Percentiles rank a stretch among this genome's conserved stretches.
Conservation (phyloP, 2,329 filamentous ascomycete genomes). For the Tolypocladium ophioglossoides region DNA sequence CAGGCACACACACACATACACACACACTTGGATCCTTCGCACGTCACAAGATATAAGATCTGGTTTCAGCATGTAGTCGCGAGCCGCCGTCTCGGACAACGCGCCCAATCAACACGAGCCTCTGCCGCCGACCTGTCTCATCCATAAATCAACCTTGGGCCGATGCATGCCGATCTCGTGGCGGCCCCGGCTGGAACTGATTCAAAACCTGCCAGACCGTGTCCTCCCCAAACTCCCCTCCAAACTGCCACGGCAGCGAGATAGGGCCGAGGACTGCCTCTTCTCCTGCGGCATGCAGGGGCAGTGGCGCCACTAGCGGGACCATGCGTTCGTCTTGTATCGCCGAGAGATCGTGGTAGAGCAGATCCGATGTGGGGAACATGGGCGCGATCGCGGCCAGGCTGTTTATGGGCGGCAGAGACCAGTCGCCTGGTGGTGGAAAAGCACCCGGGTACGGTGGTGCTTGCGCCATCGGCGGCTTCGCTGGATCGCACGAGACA, state of each 20-base stretch:
- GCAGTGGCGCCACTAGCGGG: background rate
- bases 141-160: background rate
- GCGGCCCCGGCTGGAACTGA: conserved; percentile 25
- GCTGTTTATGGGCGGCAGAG: conserved; percentile 33
- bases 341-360: conserved; percentile 45
- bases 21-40: no score
- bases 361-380: conserved; percentile 45
- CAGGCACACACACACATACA: no score
- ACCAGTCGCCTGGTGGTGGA: conserved; percentile 20
- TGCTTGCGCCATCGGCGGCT: background rate
- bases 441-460: background rate
- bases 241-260: conserved; percentile 35
- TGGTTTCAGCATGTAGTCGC: no score
- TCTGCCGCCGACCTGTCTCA: background rate
- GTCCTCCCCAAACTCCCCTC: conserved; percentile 42
- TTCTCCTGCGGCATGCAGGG: background rate
- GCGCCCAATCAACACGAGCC: background rate
- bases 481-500: background rate
- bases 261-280: background rate
- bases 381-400: conserved; percentile 42
- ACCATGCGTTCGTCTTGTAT: conserved; percentile 17
- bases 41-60: no score
- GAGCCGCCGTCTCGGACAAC: background rate
- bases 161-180: conserved; percentile 3
- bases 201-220: conserved; percentile 48